Percentiles rank a stretch among this genome's conserved stretches.
Conservation (phyloP, 2,329 filamentous ascomycete genomes). For the Fusarium sp. region DNA sequence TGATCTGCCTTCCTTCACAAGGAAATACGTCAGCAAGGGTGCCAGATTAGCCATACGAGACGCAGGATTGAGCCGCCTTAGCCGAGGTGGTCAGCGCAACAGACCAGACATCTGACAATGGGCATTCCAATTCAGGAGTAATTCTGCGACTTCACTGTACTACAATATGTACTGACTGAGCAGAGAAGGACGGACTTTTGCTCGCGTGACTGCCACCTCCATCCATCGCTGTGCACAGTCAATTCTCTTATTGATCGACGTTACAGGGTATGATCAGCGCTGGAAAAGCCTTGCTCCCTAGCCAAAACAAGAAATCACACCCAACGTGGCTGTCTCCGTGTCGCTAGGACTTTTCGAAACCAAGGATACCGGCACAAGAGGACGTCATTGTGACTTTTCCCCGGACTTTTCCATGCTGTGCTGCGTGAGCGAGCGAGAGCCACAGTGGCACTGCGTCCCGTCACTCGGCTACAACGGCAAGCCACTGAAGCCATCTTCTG, state of each 20-base stretch:
- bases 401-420: neutral
- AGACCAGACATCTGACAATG: slow-evolving; percentile 9
- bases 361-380: neutral
- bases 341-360: neutral
- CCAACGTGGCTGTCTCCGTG: slow-evolving; percentile 2
- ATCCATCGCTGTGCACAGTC: neutral
- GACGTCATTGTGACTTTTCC: slow-evolving; percentile 7
- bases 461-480: slow-evolving; percentile 21
- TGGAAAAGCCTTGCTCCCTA: too few species aligned
- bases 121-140: neutral
- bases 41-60: slow-evolving; percentile 29
- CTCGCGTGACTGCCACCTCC: neutral
- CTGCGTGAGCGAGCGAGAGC: too few species aligned
- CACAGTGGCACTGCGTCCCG: slow-evolving; percentile 14
- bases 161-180: neutral
- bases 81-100: slow-evolving; percentile 22
- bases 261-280: neutral
- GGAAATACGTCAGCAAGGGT: slow-evolving; percentile 7
- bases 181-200: neutral
- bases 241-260: neutral
- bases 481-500: neutral
- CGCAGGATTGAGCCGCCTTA: slow-evolving; percentile 26
- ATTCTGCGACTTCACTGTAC: neutral
- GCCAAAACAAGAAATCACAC: neutral
- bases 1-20: neutral